phyloP scores from a whole-genome alignment of 2,329 filamentous ascomycete species.

The Fusarium sp. region DNA sequence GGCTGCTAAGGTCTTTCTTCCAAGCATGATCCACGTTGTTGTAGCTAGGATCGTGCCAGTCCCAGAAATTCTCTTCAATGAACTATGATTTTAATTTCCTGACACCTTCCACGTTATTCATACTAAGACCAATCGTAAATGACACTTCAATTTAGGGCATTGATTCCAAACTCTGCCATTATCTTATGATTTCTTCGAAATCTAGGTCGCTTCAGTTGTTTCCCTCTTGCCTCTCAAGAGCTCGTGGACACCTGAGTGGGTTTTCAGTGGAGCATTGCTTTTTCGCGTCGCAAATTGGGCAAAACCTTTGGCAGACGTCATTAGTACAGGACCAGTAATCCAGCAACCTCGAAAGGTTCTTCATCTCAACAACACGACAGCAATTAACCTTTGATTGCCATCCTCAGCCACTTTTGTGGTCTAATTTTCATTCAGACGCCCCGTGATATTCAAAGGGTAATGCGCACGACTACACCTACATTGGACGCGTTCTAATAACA shows the following conservation, averaged over 20 bases:
- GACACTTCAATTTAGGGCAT: background rate
- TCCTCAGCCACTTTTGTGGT: background rate
- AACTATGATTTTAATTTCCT: no score
- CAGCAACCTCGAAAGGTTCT: slow-evolving; percentile 35
- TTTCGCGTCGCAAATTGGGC: slow-evolving; percentile 29
- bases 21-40: slow-evolving; percentile 11
- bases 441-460: slow-evolving; percentile 7
- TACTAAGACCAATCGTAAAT: no score
- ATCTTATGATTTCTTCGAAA: background rate
- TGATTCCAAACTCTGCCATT: background rate
- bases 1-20: background rate
- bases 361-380: slow-evolving; percentile 27
- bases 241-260: slow-evolving; percentile 4
- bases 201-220: slow-evolving; percentile 15
- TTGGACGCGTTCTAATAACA: slow-evolving; percentile 17
- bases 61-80: background rate
- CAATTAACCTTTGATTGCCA: slow-evolving; percentile 28
- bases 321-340: slow-evolving; percentile 33
- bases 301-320: slow-evolving; percentile 45
- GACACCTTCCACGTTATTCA: no score
- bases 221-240: slow-evolving; percentile 5
- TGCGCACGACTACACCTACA: slow-evolving; percentile 12
- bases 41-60: background rate
- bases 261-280: slow-evolving; percentile 7
- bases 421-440: background rate